Percentiles rank a stretch among this genome's conserved stretches.
Conservation (phyloP, 2,329 filamentous ascomycete species). For the Fusarium virguliforme region DNA sequence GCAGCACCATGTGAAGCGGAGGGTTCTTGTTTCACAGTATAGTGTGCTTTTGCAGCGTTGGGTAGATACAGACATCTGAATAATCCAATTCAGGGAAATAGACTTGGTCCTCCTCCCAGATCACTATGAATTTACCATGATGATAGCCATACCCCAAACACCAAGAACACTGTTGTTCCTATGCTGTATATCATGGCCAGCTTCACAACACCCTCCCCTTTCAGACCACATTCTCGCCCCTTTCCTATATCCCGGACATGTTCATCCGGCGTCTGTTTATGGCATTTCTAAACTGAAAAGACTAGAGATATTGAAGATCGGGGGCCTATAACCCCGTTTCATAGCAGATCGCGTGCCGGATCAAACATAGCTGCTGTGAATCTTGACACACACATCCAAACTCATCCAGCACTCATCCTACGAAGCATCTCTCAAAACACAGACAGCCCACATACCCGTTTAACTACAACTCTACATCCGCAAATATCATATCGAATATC, state of each 20-base stretch:
- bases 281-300: too few species aligned
- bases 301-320: too few species aligned
- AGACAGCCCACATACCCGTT: not conserved
- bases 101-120: too few species aligned
- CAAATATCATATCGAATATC: not conserved
- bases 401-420: not conserved
- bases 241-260: not conserved
- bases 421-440: not conserved
- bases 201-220: too few species aligned
- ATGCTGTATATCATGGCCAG: too few species aligned
- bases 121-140: too few species aligned
- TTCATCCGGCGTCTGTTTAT: not conserved
- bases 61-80: conserved; percentile 15
- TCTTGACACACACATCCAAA: not conserved
- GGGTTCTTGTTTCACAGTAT: conserved; percentile 40
- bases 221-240: too few species aligned
- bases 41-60: conserved; percentile 27
- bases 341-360: not conserved
- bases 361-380: fast-evolving
- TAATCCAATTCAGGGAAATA: not conserved
- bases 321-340: too few species aligned
- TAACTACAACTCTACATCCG: not conserved
- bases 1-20: conserved; percentile 19
- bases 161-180: too few species aligned
- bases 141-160: too few species aligned